Evolutionary conservation across 164 flowering plant genomes (phyloP).

Genomic region (Vitis rotundifolia): DNA sequence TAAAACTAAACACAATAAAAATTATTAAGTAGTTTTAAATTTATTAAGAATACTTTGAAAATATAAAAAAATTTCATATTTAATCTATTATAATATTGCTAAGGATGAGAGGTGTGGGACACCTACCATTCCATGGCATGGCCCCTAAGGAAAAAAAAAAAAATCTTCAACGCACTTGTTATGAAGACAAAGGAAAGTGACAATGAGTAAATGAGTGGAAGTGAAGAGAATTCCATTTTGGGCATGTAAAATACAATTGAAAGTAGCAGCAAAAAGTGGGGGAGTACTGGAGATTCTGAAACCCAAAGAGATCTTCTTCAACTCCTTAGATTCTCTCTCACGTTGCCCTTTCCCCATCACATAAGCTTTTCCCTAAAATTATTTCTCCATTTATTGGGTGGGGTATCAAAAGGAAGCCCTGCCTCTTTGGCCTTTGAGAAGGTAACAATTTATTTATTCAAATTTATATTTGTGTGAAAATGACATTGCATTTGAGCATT

Average conservation of each 20-base stretch:
- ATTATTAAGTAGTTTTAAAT: too few relatives aligned
- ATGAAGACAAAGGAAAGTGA: too few relatives aligned
- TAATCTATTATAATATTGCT: too few relatives aligned
- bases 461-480: conserved; percentile 9
- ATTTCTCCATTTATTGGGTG: conserved; percentile 2
- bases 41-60: too few relatives aligned
- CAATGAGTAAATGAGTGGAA: too few relatives aligned
- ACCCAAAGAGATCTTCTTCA: conserved; percentile 19
- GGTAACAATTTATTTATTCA: conserved; percentile 1
- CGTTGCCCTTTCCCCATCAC: conserved; percentile 14
- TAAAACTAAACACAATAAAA: too few relatives aligned
- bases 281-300: conserved; percentile 13
- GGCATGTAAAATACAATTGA: neutral
- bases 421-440: conserved; percentile 20
- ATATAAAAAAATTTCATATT: too few relatives aligned
- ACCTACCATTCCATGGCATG: too few relatives aligned
- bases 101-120: too few relatives aligned
- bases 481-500: neutral
- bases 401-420: conserved; percentile 5
- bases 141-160: too few relatives aligned
- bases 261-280: neutral
- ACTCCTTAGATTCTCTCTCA: conserved; percentile 8
- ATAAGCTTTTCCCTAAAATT: neutral
- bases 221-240: too few relatives aligned
- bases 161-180: too few relatives aligned